Evolutionary conservation across 805 yeast genomes (phyloP).

Genomic region (Schizosaccharomyces osmophilus): DNA sequence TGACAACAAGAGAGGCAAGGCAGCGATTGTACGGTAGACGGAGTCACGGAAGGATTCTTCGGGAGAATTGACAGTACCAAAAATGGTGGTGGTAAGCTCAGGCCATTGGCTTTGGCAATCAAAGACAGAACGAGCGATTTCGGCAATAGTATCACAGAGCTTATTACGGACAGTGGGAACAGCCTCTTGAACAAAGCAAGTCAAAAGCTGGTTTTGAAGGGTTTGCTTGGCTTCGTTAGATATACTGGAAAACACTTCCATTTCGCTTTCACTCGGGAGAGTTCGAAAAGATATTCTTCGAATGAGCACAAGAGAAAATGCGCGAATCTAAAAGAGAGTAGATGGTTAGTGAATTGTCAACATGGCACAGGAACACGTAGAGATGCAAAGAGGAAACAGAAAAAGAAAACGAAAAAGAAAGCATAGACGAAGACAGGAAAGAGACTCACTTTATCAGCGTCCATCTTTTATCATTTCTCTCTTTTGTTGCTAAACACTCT

Average conservation of each 20-base stretch:
- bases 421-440: neutral
- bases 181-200: constrained; percentile 45
- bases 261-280: constrained; percentile 23
- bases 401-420: too few relatives aligned
- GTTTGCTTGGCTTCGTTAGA: constrained; percentile 34
- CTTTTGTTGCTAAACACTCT: too few relatives aligned
- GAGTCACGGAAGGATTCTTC: constrained; percentile 64
- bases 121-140: constrained; percentile 31
- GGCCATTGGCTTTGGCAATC: constrained; percentile 45
- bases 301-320: constrained; percentile 70
- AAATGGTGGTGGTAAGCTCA: constrained; percentile 50
- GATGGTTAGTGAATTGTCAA: neutral
- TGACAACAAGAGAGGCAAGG: constrained; percentile 58
- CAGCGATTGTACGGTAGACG: constrained; percentile 66
- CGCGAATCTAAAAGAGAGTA: constrained; percentile 13
- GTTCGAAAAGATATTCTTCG: constrained; percentile 42
- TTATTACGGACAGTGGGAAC: constrained; percentile 69
- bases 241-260: constrained; percentile 47
- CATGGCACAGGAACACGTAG: too few relatives aligned
- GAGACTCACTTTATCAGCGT: too few relatives aligned
- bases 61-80: constrained; percentile 31
- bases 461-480: too few relatives aligned
- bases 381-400: too few relatives aligned
- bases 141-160: constrained; percentile 81
- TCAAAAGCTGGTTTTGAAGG: constrained; percentile 39